A percentile compares a stretch with the other conserved stretches of the same genome.
phyloP scores from a whole-genome alignment of 176 grass and related monocot species.

The Raddia distichophylla region DNA sequence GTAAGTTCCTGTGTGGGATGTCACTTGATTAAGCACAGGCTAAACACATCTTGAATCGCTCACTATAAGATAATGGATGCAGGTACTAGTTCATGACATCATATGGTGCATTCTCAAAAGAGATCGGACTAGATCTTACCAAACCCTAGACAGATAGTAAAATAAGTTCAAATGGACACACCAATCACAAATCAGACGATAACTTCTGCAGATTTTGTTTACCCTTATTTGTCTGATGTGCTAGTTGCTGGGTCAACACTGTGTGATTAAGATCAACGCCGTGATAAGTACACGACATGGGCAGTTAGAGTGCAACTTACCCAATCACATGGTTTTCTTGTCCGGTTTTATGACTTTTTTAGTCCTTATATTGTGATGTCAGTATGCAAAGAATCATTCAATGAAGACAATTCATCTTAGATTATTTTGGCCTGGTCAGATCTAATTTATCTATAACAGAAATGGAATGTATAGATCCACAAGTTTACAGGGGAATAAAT shows the following conservation, averaged over 20 bases:
- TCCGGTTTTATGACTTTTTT: not conserved
- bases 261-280: not conserved
- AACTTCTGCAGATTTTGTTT: not conserved
- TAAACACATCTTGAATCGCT: not conserved
- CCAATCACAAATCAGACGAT: conserved; percentile 14
- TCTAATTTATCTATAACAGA: not conserved
- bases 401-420: not conserved
- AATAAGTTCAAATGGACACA: not conserved
- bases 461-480: not conserved
- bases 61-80: not conserved
- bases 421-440: conserved; percentile 10
- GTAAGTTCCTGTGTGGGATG: not conserved
- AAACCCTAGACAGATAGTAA: not conserved
- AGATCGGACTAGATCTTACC: conserved; percentile 17
- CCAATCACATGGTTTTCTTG: conserved; percentile 30
- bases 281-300: not conserved
- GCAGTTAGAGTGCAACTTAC: conserved; percentile 17
- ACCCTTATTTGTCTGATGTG: not conserved
- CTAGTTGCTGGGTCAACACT: conserved; percentile 44
- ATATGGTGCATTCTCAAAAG: not conserved
- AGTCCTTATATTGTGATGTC: not conserved
- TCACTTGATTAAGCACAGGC: not conserved
- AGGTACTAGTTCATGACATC: not conserved
- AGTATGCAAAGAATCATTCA: conserved; percentile 34
- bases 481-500: not conserved